These are phyloP conservation scores for Fusarium secorum DNA, from an alignment of 2,329 filamentous ascomycete species.

Conservation along the genomic window DNA sequence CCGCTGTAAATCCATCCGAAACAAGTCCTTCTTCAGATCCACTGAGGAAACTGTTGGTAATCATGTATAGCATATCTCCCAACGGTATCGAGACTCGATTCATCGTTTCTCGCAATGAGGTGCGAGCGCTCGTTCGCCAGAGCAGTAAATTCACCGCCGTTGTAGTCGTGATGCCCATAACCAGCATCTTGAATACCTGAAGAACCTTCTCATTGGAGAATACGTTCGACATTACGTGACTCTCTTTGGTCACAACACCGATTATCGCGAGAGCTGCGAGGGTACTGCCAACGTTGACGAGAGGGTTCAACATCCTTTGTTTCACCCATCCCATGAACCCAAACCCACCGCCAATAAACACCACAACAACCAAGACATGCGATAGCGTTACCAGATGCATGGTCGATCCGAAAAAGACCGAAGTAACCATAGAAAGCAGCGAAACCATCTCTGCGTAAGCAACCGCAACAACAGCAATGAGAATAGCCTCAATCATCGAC, in stretches of 20 bases:
- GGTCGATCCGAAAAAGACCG: slow-evolving; percentile 76
- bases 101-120: slow-evolving; percentile 75
- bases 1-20: slow-evolving; percentile 68
- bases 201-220: slow-evolving; percentile 83
- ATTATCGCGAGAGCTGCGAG: slow-evolving; percentile 89
- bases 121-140: slow-evolving; percentile 79
- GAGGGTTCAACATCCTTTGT: slow-evolving; percentile 76
- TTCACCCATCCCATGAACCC: slow-evolving; percentile 91
- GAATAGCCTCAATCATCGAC: slow-evolving; percentile 86
- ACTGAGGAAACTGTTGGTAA: slow-evolving; percentile 82
- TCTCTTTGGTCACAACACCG: slow-evolving; percentile 89
- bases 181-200: slow-evolving; percentile 82
- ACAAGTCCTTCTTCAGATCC: slow-evolving; percentile 80
- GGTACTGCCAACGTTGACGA: slow-evolving; percentile 86
- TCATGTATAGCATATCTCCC: slow-evolving; percentile 81
- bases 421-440: slow-evolving; percentile 84
- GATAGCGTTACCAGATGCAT: slow-evolving; percentile 73
- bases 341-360: slow-evolving; percentile 86
- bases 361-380: slow-evolving; percentile 78
- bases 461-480: slow-evolving; percentile 80
- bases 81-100: slow-evolving; percentile 76
- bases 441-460: slow-evolving; percentile 74
- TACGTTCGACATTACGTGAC: slow-evolving; percentile 81
- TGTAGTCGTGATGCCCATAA: slow-evolving; percentile 76
- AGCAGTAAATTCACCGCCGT: slow-evolving; percentile 77